A percentile compares a stretch with the other conserved stretches of the same genome.
phyloP scores from a whole-genome alignment of 306 rosid species.

The Sicyos edulis region DNA sequence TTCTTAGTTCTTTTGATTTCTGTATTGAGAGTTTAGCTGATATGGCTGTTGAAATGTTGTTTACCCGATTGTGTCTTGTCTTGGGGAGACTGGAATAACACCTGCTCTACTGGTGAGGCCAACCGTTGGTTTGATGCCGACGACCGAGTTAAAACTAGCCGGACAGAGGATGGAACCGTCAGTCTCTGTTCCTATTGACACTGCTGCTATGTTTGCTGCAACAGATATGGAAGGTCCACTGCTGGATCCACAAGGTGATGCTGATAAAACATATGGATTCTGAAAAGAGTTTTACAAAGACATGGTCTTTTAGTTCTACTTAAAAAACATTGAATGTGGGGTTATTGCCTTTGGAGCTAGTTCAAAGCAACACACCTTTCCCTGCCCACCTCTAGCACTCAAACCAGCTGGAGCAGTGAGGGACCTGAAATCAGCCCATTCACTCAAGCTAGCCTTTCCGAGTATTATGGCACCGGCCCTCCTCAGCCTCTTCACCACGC shows the following conservation, averaged over 20 bases:
- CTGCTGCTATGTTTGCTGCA: conserved; percentile 59
- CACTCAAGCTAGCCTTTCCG: conserved; percentile 53
- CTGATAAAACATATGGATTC: conserved; percentile 53
- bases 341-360: background rate
- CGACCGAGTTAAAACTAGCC: conserved; percentile 52
- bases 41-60: background rate
- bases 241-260: conserved; percentile 58
- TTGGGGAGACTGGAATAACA: conserved; percentile 49
- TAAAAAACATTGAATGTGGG: background rate
- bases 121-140: conserved; percentile 62
- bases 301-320: conserved; percentile 4
- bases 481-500: conserved; percentile 39
- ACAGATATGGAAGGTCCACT: conserved; percentile 57
- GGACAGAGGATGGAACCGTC: conserved; percentile 61
- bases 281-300: conserved; percentile 20
- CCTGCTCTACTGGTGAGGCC: conserved; percentile 70
- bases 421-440: conserved; percentile 41
- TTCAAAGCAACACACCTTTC: conserved; percentile 33
- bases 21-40: background rate
- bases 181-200: conserved; percentile 60
- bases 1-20: background rate
- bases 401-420: conserved; percentile 33
- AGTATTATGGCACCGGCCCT: conserved; percentile 44
- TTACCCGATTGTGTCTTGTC: conserved; percentile 64
- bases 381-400: conserved; percentile 50